These are phyloP conservation scores for Fragaria nilgerrensis DNA, from an alignment of 306 rosid species.

Conservation along the genomic window DNA sequence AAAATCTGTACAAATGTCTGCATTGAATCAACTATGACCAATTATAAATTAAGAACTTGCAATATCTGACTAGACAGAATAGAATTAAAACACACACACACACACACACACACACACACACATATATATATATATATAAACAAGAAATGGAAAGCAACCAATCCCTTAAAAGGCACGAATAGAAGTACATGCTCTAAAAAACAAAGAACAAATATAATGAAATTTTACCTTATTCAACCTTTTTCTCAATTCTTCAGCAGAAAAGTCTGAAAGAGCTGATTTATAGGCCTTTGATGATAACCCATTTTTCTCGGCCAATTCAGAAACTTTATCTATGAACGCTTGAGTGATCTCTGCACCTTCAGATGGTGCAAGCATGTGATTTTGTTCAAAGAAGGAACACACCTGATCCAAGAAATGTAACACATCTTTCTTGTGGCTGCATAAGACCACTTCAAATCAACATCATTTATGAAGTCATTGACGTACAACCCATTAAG, in stretches of 20 bases:
- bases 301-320: slow-evolving; percentile 79
- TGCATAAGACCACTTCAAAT: slow-evolving; percentile 34
- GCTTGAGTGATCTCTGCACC: slow-evolving; percentile 45
- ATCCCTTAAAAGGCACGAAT: neutral
- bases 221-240: slow-evolving; percentile 57
- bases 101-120: too few species aligned
- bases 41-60: neutral
- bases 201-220: neutral
- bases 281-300: slow-evolving; percentile 62
- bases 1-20: neutral
- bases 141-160: neutral
- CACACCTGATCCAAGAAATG: slow-evolving; percentile 69
- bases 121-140: neutral
- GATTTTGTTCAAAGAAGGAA: slow-evolving; percentile 64
- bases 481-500: neutral
- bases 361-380: slow-evolving; percentile 40
- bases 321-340: slow-evolving; percentile 59
- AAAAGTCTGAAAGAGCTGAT: slow-evolving; percentile 51
- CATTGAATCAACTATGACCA: neutral
- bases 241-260: slow-evolving; percentile 53
- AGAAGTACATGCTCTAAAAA: slow-evolving; percentile 9
- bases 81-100: neutral
- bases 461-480: slow-evolving; percentile 3
- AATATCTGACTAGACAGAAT: neutral
- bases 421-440: slow-evolving; percentile 70